Percentiles rank a stretch among this genome's conserved stretches.
These are phyloP conservation scores for Holtermanniella nyarrowii DNA, from an alignment of 768 basidiomycete species.

Conservation along the genomic window DNA sequence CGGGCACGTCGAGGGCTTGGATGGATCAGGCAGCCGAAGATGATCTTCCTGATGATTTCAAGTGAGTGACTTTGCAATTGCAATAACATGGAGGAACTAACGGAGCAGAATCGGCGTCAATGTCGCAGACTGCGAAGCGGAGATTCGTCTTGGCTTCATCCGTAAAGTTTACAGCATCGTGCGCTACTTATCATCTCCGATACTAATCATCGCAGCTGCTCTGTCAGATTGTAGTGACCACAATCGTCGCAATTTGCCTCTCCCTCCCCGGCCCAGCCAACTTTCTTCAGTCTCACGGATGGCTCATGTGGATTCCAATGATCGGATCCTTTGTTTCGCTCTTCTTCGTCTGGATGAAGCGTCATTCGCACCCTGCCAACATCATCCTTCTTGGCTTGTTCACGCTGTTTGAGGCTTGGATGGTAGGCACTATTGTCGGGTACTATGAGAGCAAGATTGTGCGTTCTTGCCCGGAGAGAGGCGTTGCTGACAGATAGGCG, in stretches of 20 bases:
- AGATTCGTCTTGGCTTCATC: conserved; percentile 69
- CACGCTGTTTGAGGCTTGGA: conserved; percentile 81
- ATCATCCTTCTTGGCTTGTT: conserved; percentile 73
- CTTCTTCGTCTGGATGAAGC: conserved; percentile 78
- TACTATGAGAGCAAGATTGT: conserved; percentile 38
- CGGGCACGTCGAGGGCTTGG: conserved; percentile 29
- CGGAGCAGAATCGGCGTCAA: conserved; percentile 12
- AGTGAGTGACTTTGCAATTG: too few species aligned
- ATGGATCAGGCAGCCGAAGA: conserved; percentile 59
- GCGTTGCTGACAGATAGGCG: conserved; percentile 35
- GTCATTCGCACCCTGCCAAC: conserved; percentile 82
- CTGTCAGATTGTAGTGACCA: conserved; percentile 53
- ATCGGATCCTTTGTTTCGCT: conserved; percentile 67
- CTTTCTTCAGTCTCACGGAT: conserved; percentile 69
- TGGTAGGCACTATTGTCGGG: conserved; percentile 70
- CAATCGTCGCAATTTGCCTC: conserved; percentile 62
- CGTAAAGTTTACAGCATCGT: conserved; percentile 53
- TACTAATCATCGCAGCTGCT: conserved; percentile 47
- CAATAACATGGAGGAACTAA: too few species aligned
- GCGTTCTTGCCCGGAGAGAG: conserved; percentile 5
- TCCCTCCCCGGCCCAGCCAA: conserved; percentile 54
- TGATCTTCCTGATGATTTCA: conserved; percentile 87
- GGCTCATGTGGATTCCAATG: conserved; percentile 45
- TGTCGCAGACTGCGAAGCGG: conserved; percentile 41
- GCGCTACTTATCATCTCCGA: conserved; percentile 42